Evolutionary conservation across 1,284 basidiomycete genomes (phyloP).

Genomic region (Austroboletus olivaceoglutinosus): DNA sequence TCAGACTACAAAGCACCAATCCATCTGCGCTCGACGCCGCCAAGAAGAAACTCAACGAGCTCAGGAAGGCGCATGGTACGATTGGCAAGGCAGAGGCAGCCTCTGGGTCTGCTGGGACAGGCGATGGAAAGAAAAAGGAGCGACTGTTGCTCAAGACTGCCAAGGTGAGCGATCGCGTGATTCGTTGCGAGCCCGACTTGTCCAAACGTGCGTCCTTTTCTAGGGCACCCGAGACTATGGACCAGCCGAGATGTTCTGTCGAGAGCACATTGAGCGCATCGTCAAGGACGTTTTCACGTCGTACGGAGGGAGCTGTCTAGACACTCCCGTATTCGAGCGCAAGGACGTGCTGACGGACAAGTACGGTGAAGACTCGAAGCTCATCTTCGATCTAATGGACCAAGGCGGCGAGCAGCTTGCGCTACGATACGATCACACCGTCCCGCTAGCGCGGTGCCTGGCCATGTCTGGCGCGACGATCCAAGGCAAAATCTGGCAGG

Average conservation of each 20-base stretch:
- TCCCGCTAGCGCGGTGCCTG: conserved; percentile 93
- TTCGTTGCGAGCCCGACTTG: background rate
- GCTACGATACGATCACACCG: conserved; percentile 94
- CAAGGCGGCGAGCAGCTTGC: conserved; percentile 98
- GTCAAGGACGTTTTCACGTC: conserved; percentile 88
- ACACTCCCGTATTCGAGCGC: conserved; percentile 98
- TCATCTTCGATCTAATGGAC: conserved; percentile 97
- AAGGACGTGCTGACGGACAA: conserved; percentile 95
- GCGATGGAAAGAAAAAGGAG: conserved; percentile 55
- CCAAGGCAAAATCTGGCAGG: conserved; percentile 89
- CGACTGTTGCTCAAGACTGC: conserved; percentile 76
- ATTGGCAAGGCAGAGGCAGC: conserved; percentile 37
- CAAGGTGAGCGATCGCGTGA: conserved; percentile 51
- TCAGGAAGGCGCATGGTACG: conserved; percentile 57
- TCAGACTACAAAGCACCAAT: conserved; percentile 55
- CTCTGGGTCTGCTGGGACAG: conserved; percentile 1
- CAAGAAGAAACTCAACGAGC: conserved; percentile 66
- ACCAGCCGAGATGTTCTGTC: conserved; percentile 90
- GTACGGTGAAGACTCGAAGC: conserved; percentile 96
- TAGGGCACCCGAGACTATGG: conserved; percentile 97
- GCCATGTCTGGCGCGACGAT: conserved; percentile 87
- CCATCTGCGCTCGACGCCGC: conserved; percentile 54
- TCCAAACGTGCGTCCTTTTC: background rate
- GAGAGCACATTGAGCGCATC: conserved; percentile 86
- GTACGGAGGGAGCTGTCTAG: conserved; percentile 90